phyloP scores from a whole-genome alignment of 1,284 basidiomycete genomes.

The Sanghuangporus baumii region DNA sequence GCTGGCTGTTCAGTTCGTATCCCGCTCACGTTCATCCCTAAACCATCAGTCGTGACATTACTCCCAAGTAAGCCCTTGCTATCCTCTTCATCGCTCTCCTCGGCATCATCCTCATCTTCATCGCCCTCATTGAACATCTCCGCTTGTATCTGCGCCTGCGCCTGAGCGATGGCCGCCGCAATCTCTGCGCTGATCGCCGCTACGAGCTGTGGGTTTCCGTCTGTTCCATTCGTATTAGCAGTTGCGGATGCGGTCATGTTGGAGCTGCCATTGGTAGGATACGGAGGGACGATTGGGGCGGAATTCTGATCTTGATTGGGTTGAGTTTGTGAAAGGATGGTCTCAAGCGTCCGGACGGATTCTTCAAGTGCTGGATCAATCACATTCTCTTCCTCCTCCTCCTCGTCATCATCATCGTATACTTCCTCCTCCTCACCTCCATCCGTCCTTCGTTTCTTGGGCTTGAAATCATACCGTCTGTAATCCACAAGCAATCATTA shows the following conservation, averaged over 20 bases:
- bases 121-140: conserved; percentile 14
- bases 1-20: conserved; percentile 11
- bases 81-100: conserved; percentile 28
- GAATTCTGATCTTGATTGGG: not conserved
- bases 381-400: conserved; percentile 32
- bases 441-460: conserved; percentile 54
- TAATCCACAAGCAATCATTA: conserved; percentile 19
- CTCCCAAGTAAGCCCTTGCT: conserved; percentile 25
- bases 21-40: conserved; percentile 13
- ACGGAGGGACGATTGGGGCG: too few species aligned
- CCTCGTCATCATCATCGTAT: conserved; percentile 19
- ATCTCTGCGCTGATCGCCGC: conserved; percentile 70
- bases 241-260: conserved; percentile 20
- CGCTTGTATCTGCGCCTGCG: conserved; percentile 32
- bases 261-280: conserved; percentile 24
- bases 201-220: conserved; percentile 46
- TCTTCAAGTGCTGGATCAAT: conserved; percentile 52
- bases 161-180: conserved; percentile 64
- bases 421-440: conserved; percentile 42
- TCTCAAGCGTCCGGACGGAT: conserved; percentile 65
- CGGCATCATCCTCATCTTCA: conserved; percentile 20
- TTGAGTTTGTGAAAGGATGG: conserved; percentile 40
- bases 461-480: conserved; percentile 72
- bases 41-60: not conserved
- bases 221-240: conserved; percentile 26